Percentiles rank a stretch among this genome's conserved stretches.
These are phyloP conservation scores for Colletotrichum tabaci DNA, from an alignment of 2,329 filamentous ascomycete species.

Conservation along the genomic window DNA sequence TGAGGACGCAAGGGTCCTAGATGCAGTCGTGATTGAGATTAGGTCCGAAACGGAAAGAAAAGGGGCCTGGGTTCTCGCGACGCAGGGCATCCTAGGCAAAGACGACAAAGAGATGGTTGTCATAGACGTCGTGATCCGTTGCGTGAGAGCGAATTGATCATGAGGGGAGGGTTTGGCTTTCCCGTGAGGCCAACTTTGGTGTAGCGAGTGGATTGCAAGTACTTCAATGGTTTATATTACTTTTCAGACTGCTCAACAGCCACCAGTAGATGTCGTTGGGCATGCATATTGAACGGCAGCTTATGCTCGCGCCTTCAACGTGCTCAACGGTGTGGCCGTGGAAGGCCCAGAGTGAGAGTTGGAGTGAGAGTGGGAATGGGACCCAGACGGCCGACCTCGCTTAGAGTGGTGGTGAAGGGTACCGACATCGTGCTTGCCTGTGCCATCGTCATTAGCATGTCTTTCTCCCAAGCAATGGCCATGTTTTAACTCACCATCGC, in stretches of 20 bases:
- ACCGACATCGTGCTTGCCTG: slow-evolving; percentile 83
- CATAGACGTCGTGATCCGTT: slow-evolving; percentile 45
- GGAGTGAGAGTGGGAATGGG: slow-evolving; percentile 53
- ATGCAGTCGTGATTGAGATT: slow-evolving; percentile 40
- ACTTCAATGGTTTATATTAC: slow-evolving; percentile 38
- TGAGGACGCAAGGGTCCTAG: slow-evolving; percentile 34
- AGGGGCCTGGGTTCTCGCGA: slow-evolving; percentile 24
- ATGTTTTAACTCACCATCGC: slow-evolving; percentile 82
- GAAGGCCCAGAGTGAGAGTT: slow-evolving; percentile 55
- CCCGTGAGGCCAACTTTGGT: slow-evolving; percentile 29
- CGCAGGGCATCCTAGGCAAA: slow-evolving; percentile 35
- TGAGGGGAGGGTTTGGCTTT: slow-evolving; percentile 27
- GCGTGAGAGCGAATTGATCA: slow-evolving; percentile 42
- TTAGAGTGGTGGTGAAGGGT: slow-evolving; percentile 66
- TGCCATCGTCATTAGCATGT: slow-evolving; percentile 45
- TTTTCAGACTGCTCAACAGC: slow-evolving; percentile 31
- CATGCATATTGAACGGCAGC: background rate
- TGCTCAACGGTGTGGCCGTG: slow-evolving; percentile 53
- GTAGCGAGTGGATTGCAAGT: slow-evolving; percentile 35
- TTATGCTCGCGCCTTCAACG: slow-evolving; percentile 55
- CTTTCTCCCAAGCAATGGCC: background rate
- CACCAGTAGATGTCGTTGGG: slow-evolving; percentile 28
- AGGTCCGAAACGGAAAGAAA: slow-evolving; percentile 35
- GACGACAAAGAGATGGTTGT: slow-evolving; percentile 40
- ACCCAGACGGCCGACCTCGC: slow-evolving; percentile 57